Evolutionary conservation across 345 rosid species (phyloP), one percentile per base, ranked within the genome.

Genomic region (Eucalyptus lansdowneana): DNA sequence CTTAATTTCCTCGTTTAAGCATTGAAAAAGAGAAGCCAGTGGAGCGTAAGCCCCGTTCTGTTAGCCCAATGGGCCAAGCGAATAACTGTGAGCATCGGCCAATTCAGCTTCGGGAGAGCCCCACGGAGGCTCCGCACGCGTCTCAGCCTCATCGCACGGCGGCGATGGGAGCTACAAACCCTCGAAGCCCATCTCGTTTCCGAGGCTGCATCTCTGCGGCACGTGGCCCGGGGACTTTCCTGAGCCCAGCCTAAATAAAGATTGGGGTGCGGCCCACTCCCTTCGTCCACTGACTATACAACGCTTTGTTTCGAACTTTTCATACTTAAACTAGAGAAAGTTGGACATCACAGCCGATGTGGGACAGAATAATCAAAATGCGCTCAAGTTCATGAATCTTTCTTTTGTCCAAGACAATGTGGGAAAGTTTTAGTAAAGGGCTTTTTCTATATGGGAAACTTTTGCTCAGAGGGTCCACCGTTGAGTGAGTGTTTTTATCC

Each of bases 1-100:
- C 25, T 22, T 22, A 56, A 22, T 56, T 56, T 65, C 8, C 45
- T 49, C 8, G 87, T 31, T 40, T 50, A 31, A 29, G 44, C 45
- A 31, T 40, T 29, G 9, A 49, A 88, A 49, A 56, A 69, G 58
- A 22, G 14, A 14, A 21, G 86, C 50, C 89, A 42, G 21, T 34
- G 86, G 83, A 67, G 24, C 12, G 62, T 89, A 54, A 88, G 86
- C 91, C 91, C 91, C 90, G 87, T 90, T 88, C 85, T 3, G 90
- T 88, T 76, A 58, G 22, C 4, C 4, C 80, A 67, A 21, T 4
- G 56, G 42, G 50, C 62, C 90, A 31, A 29, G 89, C 58, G 92
- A 87, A 89, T 91, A 14, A 89, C 90, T 53, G 88, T 65, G 25
- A 44, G 10, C 1, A 12, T 14, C 62, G 56, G 88, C 90, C 90